Conservation (phyloP, 129 eudicot species). For the Tagetes erecta region DNA sequence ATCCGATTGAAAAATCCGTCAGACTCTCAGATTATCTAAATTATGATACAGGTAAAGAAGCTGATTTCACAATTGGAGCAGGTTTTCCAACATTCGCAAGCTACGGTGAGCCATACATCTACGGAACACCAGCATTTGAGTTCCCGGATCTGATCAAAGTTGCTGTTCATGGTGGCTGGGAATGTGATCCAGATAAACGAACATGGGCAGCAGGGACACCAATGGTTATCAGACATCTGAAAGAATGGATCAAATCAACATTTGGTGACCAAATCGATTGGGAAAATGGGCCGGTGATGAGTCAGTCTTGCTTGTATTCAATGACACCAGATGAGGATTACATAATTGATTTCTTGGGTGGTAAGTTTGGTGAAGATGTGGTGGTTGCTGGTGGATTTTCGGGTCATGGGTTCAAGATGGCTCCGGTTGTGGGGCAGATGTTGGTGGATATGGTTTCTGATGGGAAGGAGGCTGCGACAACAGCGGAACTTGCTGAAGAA, state of each 20-base stretch:
- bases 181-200: constrained; percentile 64
- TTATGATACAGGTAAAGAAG: constrained; percentile 23
- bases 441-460: constrained; percentile 57
- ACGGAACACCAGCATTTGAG: constrained; percentile 86
- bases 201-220: constrained; percentile 44
- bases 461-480: constrained; percentile 43
- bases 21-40: too few species aligned
- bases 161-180: constrained; percentile 57
- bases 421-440: constrained; percentile 64
- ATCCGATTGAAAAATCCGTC: too few species aligned
- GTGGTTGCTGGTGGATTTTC: constrained; percentile 92
- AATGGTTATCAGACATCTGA: constrained; percentile 29
- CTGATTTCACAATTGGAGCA: constrained; percentile 46
- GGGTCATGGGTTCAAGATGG: constrained; percentile 97
- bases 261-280: constrained; percentile 58
- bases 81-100: constrained; percentile 85
- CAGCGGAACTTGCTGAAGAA: constrained; percentile 22
- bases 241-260: constrained; percentile 53
- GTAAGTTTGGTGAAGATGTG: constrained; percentile 65
- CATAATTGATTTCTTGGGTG: constrained; percentile 86
- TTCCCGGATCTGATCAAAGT: constrained; percentile 69
- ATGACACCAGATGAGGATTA: constrained; percentile 90
- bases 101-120: constrained; percentile 66
- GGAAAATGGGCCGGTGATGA: constrained; percentile 52
- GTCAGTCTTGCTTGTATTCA: constrained; percentile 83